phyloP scores from a whole-genome alignment of 805 yeast genomes.

The Candida michaelii region DNA sequence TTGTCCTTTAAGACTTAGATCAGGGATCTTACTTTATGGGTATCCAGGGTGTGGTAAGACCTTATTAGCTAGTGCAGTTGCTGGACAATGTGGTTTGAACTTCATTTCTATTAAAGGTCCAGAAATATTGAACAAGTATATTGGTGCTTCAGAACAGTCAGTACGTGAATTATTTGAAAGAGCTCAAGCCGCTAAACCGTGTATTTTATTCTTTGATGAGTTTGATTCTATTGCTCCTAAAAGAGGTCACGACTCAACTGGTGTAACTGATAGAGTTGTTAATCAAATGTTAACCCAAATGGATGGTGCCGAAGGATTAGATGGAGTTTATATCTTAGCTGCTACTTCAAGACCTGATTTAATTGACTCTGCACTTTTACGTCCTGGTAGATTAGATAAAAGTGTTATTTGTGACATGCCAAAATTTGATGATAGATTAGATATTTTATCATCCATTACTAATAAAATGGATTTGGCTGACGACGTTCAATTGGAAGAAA shows the following conservation, averaged over 20 bases:
- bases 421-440: constrained; percentile 61
- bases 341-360: constrained; percentile 96
- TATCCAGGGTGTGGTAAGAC: constrained; percentile 99
- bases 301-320: constrained; percentile 99
- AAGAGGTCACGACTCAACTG: constrained; percentile 96
- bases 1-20: constrained; percentile 83
- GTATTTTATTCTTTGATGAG: constrained; percentile 90
- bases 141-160: constrained; percentile 96
- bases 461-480: constrained; percentile 57
- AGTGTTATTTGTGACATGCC: constrained; percentile 91
- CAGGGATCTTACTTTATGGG: constrained; percentile 89
- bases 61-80: constrained; percentile 86
- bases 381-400: constrained; percentile 96
- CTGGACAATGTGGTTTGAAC: constrained; percentile 89
- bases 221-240: constrained; percentile 97
- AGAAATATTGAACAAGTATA: constrained; percentile 89
- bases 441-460: constrained; percentile 62
- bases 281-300: constrained; percentile 95
- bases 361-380: constrained; percentile 87
- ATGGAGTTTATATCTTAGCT: constrained; percentile 94
- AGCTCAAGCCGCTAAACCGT: constrained; percentile 93
- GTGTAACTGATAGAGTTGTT: constrained; percentile 96
- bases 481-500: constrained; percentile 49
- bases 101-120: constrained; percentile 95
- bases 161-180: constrained; percentile 91